Conservation (phyloP, 139 green algal species). For the Ettlia oleoabundans region DNA sequence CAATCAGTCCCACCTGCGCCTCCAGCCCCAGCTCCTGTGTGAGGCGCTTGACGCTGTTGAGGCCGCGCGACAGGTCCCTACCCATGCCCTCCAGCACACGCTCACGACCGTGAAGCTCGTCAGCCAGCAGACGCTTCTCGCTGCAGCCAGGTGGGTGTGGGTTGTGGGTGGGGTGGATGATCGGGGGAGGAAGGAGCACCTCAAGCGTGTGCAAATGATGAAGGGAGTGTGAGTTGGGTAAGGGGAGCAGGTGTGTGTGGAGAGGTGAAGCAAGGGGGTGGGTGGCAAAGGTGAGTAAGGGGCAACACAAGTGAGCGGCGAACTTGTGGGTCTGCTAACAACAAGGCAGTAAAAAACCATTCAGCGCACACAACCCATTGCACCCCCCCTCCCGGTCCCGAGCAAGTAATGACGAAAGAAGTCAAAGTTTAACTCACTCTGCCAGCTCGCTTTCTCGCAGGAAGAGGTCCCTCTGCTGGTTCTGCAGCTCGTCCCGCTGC, state of each 20-base stretch:
- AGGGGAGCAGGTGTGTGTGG: too few species aligned
- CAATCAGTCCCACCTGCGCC: constrained; percentile 16
- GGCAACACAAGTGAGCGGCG: too few species aligned
- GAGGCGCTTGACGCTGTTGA: constrained; percentile 67
- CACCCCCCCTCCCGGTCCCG: neutral
- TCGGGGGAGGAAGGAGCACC: neutral
- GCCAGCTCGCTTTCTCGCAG: constrained; percentile 51
- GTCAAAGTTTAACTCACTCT: constrained; percentile 1
- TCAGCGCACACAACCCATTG: too few species aligned
- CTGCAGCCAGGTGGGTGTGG: neutral
- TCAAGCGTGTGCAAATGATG: neutral
- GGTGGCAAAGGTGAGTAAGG: too few species aligned
- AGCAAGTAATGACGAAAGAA: too few species aligned
- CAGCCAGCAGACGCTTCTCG: constrained; percentile 19
- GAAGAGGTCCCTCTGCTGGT: constrained; percentile 69
- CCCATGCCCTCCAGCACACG: constrained; percentile 57
- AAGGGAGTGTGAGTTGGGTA: too few species aligned
- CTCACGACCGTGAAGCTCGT: constrained; percentile 28
- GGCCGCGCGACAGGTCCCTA: constrained; percentile 71
- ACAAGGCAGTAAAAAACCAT: too few species aligned
- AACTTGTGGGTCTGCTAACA: too few species aligned
- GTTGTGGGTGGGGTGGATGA: neutral
- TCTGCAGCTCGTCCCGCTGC: constrained; percentile 38
- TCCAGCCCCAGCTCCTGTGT: constrained; percentile 24
- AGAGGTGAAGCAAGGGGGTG: too few species aligned